A percentile compares a stretch with the other conserved stretches of the same genome.
phyloP scores from a whole-genome alignment of 1,284 basidiomycete species.

The Cutaneotrichosporon dermatis region DNA sequence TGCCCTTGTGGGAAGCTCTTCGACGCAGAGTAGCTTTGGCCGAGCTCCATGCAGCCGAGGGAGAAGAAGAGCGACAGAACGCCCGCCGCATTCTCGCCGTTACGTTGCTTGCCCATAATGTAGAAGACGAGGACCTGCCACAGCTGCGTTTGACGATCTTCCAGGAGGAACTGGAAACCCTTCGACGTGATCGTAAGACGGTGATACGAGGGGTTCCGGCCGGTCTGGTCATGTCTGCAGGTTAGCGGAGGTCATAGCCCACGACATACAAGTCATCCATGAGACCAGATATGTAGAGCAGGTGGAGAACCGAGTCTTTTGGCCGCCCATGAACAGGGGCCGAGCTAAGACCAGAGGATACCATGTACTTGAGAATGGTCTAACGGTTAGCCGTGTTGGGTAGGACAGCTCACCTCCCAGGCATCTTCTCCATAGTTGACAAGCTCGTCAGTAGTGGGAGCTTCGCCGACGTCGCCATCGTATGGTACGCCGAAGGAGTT shows the following conservation, averaged over 20 bases:
- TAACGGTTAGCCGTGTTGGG: slow-evolving; percentile 39
- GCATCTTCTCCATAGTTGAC: slow-evolving; percentile 82
- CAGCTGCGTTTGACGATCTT: slow-evolving; percentile 94
- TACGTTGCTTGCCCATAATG: slow-evolving; percentile 57
- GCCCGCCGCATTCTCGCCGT: slow-evolving; percentile 86
- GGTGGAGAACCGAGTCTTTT: slow-evolving; percentile 67
- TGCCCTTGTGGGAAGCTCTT: slow-evolving; percentile 72
- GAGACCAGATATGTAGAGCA: slow-evolving; percentile 78
- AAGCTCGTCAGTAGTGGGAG: slow-evolving; percentile 57
- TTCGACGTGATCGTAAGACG: slow-evolving; percentile 78
- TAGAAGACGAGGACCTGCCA: slow-evolving; percentile 95
- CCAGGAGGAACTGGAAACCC: slow-evolving; percentile 94
- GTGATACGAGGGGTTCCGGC: slow-evolving; percentile 43
- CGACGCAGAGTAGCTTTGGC: slow-evolving; percentile 87
- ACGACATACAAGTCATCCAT: slow-evolving; percentile 58
- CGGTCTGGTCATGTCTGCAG: slow-evolving; percentile 17
- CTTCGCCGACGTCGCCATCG: slow-evolving; percentile 51
- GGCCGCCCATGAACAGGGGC: slow-evolving; percentile 54
- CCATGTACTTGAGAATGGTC: slow-evolving; percentile 98
- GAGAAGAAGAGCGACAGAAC: slow-evolving; percentile 93
- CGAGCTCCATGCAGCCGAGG: slow-evolving; percentile 88
- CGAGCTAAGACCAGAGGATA: slow-evolving; percentile 69
- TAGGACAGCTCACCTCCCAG: slow-evolving; percentile 71
- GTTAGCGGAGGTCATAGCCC: slow-evolving; percentile 32
- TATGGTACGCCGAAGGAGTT: slow-evolving; percentile 86